phyloP scores from a whole-genome alignment of 2,329 filamentous ascomycete genomes.

The Penicillium sp. region DNA sequence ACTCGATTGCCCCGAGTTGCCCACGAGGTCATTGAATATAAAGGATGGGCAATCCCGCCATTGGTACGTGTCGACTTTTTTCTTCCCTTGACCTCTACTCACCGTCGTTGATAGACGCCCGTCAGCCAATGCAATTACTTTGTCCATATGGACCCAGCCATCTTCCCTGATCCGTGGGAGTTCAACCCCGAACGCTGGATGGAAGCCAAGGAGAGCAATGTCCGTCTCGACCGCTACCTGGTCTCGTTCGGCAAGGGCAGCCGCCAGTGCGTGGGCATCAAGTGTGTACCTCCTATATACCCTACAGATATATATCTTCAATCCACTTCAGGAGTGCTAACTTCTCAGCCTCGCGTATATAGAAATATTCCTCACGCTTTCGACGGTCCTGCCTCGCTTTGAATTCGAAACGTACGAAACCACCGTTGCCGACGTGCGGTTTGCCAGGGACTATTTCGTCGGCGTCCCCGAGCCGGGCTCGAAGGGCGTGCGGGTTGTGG shows the following conservation, averaged over 20 bases:
- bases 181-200: constrained; percentile 40
- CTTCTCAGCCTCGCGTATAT: constrained; percentile 28
- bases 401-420: constrained; percentile 31
- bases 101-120: constrained; percentile 21
- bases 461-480: constrained; percentile 12
- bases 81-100: not conserved
- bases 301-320: not conserved
- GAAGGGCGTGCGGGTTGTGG: constrained; percentile 7
- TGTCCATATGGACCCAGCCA: constrained; percentile 31
- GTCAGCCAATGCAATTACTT: constrained; percentile 37
- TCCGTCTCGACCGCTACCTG: constrained; percentile 33
- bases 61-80: not conserved
- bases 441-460: constrained; percentile 12
- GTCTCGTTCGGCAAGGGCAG: constrained; percentile 40
- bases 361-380: constrained; percentile 29
- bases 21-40: constrained; percentile 26
- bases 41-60: constrained; percentile 30
- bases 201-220: constrained; percentile 26
- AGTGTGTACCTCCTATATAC: constrained; percentile 18
- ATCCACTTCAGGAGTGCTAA: not conserved
- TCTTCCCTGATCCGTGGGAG: constrained; percentile 33
- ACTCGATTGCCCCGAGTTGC: constrained; percentile 29
- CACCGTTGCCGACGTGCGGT: constrained; percentile 25
- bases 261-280: constrained; percentile 46
- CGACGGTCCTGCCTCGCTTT: constrained; percentile 27